phyloP scores from a whole-genome alignment of 1,284 basidiomycete species.

The Rhodotorula sp. region DNA sequence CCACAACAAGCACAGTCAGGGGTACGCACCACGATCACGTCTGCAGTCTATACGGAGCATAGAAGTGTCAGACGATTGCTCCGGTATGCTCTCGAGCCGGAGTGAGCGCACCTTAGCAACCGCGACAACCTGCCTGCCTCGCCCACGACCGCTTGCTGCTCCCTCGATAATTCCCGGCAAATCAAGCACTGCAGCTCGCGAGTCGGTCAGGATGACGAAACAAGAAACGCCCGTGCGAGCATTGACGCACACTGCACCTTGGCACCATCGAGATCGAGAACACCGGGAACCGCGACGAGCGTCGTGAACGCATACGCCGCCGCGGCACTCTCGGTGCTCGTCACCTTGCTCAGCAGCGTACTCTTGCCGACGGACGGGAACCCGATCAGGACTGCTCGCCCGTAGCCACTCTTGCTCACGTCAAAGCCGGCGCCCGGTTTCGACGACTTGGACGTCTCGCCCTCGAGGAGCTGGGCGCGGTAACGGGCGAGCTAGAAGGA shows the following conservation, averaged over 20 bases:
- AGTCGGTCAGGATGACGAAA: neutral
- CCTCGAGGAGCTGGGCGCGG: slow-evolving; percentile 45
- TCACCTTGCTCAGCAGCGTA: slow-evolving; percentile 86
- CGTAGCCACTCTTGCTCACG: slow-evolving; percentile 69
- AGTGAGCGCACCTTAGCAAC: slow-evolving; percentile 61
- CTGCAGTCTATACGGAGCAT: slow-evolving; percentile 78
- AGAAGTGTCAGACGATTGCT: neutral
- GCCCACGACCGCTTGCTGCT: slow-evolving; percentile 86
- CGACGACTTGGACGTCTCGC: slow-evolving; percentile 64
- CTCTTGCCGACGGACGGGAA: slow-evolving; percentile 60
- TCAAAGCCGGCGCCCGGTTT: slow-evolving; percentile 68
- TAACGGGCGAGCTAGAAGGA: slow-evolving; percentile 60
- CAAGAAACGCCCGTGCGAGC: slow-evolving; percentile 6
- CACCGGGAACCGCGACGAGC: slow-evolving; percentile 75
- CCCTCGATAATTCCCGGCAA: slow-evolving; percentile 97
- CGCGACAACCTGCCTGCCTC: slow-evolving; percentile 88
- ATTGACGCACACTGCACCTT: slow-evolving; percentile 66
- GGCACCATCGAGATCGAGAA: slow-evolving; percentile 89
- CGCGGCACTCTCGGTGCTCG: slow-evolving; percentile 84
- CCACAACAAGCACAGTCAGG: neutral
- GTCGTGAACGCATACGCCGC: slow-evolving; percentile 54
- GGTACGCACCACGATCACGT: slow-evolving; percentile 64
- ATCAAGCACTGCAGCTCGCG: slow-evolving; percentile 65
- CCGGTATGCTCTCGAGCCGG: neutral
- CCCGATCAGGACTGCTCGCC: slow-evolving; percentile 55